A percentile compares a stretch with the other conserved stretches of the same genome.
Evolutionary conservation across 1,139 yeast species (phyloP).

Genomic region (Geotrichum klebahnii): DNA sequence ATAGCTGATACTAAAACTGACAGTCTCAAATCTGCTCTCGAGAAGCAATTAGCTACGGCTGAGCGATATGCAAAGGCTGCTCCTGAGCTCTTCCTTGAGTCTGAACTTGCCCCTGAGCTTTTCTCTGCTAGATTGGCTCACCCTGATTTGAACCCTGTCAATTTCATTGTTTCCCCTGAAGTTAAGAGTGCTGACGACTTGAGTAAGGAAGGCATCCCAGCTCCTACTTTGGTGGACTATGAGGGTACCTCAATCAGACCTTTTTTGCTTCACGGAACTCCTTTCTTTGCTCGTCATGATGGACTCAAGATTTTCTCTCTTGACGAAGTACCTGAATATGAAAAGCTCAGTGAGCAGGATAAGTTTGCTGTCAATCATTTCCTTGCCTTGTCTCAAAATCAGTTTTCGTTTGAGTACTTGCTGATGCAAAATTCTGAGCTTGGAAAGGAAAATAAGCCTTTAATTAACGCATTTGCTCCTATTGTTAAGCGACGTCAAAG

Average conservation of each 20-base stretch:
- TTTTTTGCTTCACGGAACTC: slow-evolving; percentile 69
- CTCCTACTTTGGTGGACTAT: slow-evolving; percentile 63
- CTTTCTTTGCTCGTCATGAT: slow-evolving; percentile 76
- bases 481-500: slow-evolving; percentile 40
- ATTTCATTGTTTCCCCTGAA: slow-evolving; percentile 54
- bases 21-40: slow-evolving; percentile 48
- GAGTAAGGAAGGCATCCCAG: slow-evolving; percentile 13
- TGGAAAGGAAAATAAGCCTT: slow-evolving; percentile 24
- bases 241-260: slow-evolving; percentile 81
- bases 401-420: slow-evolving; percentile 77
- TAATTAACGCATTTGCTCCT: slow-evolving; percentile 59
- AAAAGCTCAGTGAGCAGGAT: slow-evolving; percentile 62
- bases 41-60: slow-evolving; percentile 45
- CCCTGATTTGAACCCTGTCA: slow-evolving; percentile 90
- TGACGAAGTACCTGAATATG: slow-evolving; percentile 70
- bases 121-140: slow-evolving; percentile 69
- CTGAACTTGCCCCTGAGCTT: slow-evolving; percentile 40
- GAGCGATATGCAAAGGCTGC: slow-evolving; percentile 55
- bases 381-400: slow-evolving; percentile 86
- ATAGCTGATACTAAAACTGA: slow-evolving; percentile 51
- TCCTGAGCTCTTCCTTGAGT: slow-evolving; percentile 43
- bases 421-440: slow-evolving; percentile 57
- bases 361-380: slow-evolving; percentile 79
- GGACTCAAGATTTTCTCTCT: slow-evolving; percentile 81
- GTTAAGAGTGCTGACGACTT: slow-evolving; percentile 25